Conservation (phyloP, 805 yeast genomes). For the Starmerella geochares region DNA sequence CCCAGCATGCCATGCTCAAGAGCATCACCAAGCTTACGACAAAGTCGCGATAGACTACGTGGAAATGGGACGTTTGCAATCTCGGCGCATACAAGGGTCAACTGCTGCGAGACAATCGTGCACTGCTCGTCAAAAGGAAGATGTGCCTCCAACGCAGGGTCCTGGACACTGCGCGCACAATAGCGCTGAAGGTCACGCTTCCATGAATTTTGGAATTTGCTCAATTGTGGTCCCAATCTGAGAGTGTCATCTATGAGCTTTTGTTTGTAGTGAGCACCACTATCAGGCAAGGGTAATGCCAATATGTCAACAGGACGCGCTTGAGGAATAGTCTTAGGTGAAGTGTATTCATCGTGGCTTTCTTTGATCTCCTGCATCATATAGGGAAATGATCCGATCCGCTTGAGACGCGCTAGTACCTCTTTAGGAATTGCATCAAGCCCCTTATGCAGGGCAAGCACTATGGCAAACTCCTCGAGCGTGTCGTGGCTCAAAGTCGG, state of each 20-base stretch:
- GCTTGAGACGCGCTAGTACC: background rate
- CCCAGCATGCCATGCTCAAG: constrained; percentile 16
- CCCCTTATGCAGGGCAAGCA: background rate
- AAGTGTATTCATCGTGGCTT: background rate
- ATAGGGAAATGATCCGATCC: background rate
- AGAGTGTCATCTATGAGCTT: background rate
- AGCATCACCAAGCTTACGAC: constrained; percentile 14
- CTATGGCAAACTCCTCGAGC: constrained; percentile 7
- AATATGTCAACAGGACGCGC: background rate
- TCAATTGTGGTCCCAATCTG: background rate
- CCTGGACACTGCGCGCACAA: background rate
- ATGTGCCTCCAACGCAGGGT: background rate
- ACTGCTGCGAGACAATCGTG: constrained; percentile 10
- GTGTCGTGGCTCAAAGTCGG: background rate
- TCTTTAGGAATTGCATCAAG: background rate
- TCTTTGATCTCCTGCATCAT: background rate
- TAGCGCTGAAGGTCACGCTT: background rate
- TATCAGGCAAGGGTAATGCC: background rate
- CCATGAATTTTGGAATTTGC: background rate
- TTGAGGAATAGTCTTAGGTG: background rate
- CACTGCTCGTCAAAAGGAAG: constrained; percentile 8
- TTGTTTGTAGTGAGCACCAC: background rate
- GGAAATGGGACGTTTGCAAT: constrained; percentile 11
- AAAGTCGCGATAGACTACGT: constrained; percentile 13
- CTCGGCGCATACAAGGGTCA: constrained; percentile 8